These are phyloP conservation scores for Lactifluus rugatus DNA, from an alignment of 768 basidiomycete species.

Conservation along the genomic window DNA sequence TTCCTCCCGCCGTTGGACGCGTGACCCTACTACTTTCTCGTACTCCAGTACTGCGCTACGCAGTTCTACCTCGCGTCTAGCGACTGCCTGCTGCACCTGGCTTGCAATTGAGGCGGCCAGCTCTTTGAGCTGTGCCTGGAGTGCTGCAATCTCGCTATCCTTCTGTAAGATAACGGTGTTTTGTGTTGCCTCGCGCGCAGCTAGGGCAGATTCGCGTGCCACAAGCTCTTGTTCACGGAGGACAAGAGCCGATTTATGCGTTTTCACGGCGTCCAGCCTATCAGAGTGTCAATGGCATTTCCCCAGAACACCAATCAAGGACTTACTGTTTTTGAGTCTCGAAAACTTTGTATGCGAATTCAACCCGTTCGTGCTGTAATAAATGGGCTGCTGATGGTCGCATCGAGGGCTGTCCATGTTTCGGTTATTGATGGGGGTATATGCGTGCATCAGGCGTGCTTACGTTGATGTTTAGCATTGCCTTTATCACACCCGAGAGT, in stretches of 20 bases:
- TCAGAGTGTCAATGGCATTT: neutral
- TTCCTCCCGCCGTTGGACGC: constrained; percentile 57
- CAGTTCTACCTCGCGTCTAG: constrained; percentile 58
- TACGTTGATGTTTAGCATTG: constrained; percentile 82
- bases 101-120: constrained; percentile 21
- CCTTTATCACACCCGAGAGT: constrained; percentile 64
- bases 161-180: constrained; percentile 40
- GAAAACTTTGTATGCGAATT: constrained; percentile 57
- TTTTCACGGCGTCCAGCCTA: constrained; percentile 58
- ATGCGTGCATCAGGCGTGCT: constrained; percentile 19
- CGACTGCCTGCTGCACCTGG: constrained; percentile 45
- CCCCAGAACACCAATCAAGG: neutral
- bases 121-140: constrained; percentile 28
- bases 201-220: constrained; percentile 44
- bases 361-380: constrained; percentile 68
- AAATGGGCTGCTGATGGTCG: constrained; percentile 75
- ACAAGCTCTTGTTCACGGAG: constrained; percentile 57
- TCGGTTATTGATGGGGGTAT: neutral
- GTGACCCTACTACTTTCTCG: constrained; percentile 58
- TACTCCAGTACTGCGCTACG: constrained; percentile 53
- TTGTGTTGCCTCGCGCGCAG: constrained; percentile 48
- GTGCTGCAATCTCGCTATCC: constrained; percentile 46
- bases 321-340: constrained; percentile 73
- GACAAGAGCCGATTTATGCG: constrained; percentile 45
- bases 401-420: constrained; percentile 59